Evolutionary conservation across 257 asterid species (phyloP), one percentile per base, ranked within the genome.

Genomic region (Perilla frutescens): DNA sequence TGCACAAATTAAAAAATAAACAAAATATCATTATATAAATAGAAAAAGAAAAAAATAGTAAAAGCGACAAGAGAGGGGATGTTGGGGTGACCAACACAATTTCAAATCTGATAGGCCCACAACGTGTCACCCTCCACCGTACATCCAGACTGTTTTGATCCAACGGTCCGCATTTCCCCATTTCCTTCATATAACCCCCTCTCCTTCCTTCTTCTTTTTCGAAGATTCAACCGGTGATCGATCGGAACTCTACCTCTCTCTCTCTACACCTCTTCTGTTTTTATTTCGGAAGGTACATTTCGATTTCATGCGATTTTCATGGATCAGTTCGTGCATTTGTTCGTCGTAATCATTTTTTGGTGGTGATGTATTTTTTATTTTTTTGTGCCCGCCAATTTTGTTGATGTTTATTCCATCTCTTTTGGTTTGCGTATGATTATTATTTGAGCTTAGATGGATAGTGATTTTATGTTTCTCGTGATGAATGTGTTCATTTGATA

Each of bases 61-160:
- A 66, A 76, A 72, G 81, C 78, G 84, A 72, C 68, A 80, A 80
- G 80, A 32, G 74, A 62, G 82, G 81, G 29, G 77, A 51, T 32
- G 74, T 53, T 75, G 65, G 29, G 62, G 65, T 71, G 82, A 77
- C 14, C 79, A 74, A 59, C 71, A 55, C 65, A 74, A 48, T 36
- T 79, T 69, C 66, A 69, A 70, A 74, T 26, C 15, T 62, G 59
- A 13, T 77, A n/a, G 66, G 53, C 83, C 84, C 81, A 72, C 84
- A 80, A 80, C 81, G 81, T 76, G 81, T 72, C 84, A 71, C 65
- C 81, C 75, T 80, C 72, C 64, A 29, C 81, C 84, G 81, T 72
- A 72, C 68, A 72, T 76, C 76, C 68, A 67, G 81, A 63, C 39
- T 41, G 48, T 6, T 56, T 11, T 8, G 0, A 76, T 72, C 79